Base-by-base conservation (phyloP, 1,284 basidiomycete genomes). In the Cutaneotrichosporon cavernicola region DNA sequence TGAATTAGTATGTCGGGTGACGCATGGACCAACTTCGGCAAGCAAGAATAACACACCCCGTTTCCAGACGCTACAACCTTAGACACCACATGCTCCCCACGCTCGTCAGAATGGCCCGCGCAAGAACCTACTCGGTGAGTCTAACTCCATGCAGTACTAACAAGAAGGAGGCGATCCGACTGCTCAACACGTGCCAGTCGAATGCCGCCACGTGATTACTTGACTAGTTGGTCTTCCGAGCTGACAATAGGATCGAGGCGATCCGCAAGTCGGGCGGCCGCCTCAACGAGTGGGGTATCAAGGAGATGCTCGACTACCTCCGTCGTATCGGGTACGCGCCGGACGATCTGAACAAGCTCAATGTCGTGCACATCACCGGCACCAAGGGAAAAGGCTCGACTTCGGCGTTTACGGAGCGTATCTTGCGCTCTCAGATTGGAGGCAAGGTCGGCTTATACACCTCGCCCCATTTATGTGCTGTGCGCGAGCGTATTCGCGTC, bases 371-470 rank as follows among this genome's bases (percentile, higher is more conserved):
- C 82, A 89, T 99, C 73, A 96, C 97, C 14, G 97, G 97, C 3
- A 99, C 97, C 5, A 99, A 99, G 81, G 97, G 97, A 53, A 99
- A 99, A 79, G 97, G 97, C 4, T 98, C 94, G 4, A 97, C 97
- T 0, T 92, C 91, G 64, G 96, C 97, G 2, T 99, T 99, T 73
- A 86, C 86, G 4, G 88, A 92, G 67, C 69, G 76, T 10, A 74
- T 80, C 22, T 67, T 80, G 32, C 66, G 80, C 59, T 65, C 70
- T 7, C 73, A 76, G 65, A 58, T 79, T 38, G 64, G 76, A 43
- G 56, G 55, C 22, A 30, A 31, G 9, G 34, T 60, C 86, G 96
- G 96, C 9, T 83, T 99, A 8, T 99, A 97, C 80, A 98, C 96
- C 2, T 98, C 95, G 2, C 97, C 97, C 0, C 97, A 99, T 79